phyloP scores from a whole-genome alignment of 768 basidiomycete genomes.

The Lactarius deliciosus region DNA sequence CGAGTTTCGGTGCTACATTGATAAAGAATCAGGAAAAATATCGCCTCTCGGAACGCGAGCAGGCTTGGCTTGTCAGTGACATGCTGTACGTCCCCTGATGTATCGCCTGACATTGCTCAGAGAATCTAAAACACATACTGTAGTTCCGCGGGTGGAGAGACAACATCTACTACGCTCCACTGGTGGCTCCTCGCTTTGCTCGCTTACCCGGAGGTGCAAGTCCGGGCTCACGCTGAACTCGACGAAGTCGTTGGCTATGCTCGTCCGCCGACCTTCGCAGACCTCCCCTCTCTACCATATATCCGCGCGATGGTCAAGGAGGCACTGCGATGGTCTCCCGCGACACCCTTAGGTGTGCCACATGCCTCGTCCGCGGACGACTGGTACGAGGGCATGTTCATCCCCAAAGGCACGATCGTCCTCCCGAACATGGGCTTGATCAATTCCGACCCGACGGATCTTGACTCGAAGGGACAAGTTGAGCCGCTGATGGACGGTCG shows the following conservation, averaged over 20 bases:
- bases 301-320: constrained; percentile 3
- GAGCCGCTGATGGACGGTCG: not conserved
- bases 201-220: not conserved
- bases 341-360: constrained; percentile 7
- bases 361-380: not conserved
- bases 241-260: not conserved
- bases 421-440: constrained; percentile 3
- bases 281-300: not conserved
- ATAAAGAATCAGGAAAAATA: constrained; percentile 6
- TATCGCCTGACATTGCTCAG: not conserved
- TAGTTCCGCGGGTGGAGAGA: not conserved
- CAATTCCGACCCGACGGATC: not conserved
- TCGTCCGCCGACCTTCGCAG: not conserved
- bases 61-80: constrained; percentile 20
- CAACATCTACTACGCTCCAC: not conserved
- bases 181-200: not conserved
- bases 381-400: constrained; percentile 1
- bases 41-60: constrained; percentile 15
- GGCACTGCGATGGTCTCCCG: not conserved
- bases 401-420: not conserved
- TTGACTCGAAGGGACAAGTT: not conserved
- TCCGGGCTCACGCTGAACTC: not conserved
- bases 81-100: constrained; percentile 23
- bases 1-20: constrained; percentile 11
- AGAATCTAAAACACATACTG: not conserved